Evolutionary conservation across 2,329 filamentous ascomycete genomes (phyloP), one percentile per base, ranked within the genome.

Genomic region (Cryoendolithus antarcticus): DNA sequence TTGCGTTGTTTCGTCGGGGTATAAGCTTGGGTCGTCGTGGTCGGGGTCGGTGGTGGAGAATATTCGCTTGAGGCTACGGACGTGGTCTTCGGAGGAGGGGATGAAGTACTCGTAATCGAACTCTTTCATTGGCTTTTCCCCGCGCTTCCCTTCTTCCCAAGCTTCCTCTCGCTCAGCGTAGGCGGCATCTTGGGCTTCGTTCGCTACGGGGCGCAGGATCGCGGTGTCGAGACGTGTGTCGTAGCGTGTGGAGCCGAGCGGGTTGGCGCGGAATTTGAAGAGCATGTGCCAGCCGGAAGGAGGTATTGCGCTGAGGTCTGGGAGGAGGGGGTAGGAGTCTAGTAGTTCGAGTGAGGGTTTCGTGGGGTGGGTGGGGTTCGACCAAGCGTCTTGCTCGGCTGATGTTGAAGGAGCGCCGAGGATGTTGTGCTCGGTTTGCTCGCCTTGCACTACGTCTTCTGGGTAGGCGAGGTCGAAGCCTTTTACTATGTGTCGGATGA

Each of bases 391-490:
- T 11, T 62, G 59, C 46, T 80, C 75, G 31, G 69, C 66, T 21
- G 70, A 64, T 1, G 69, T 69, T 13, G 69, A 58, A 13, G 68
- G 62, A 33, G 74, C 68, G 29, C 71, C 72, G 34, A 70, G 67
- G 27, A 77, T 61, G 13, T 64, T 67, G 30, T 64, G 65, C 2
- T 61, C 57, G 12, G 65, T 69, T 76, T 85, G 72, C 70, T 80
- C 63, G 62, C 76, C 67, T 69, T 75, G 67, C 79, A 83, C 65
- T 63, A 77, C 57, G 69, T 79, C 42, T 46, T 76, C 67, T 9
- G 75, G 75, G 30, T 80, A 75, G 9, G 75, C 75, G 40, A 79
- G 64, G 53, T 80, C 73, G 55, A 80, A 80, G 40, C 74, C 74
- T 52, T 79, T 80, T 43, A 72, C 59, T 36, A 78, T 70, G 45